Conservation (phyloP, 2,329 filamentous ascomycete species). For the Aureobasidium sp. region DNA sequence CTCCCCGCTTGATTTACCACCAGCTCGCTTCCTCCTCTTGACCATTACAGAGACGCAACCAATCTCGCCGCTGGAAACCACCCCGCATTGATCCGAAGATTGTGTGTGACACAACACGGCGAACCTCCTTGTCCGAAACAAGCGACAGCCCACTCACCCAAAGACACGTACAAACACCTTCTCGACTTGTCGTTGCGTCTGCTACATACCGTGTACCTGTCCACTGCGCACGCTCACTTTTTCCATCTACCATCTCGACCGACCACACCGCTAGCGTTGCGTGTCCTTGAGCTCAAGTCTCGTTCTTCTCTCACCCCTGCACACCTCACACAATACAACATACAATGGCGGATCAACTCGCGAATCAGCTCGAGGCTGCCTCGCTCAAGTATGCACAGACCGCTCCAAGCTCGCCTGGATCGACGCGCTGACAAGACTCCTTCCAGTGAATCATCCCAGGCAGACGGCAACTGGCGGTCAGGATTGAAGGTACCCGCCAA, state of each 20-base stretch:
- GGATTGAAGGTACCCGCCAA: constrained; percentile 64
- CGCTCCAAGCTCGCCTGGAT: constrained; percentile 10
- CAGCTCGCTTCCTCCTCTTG: neutral
- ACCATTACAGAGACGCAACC: neutral
- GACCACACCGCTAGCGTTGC: neutral
- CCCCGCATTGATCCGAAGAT: constrained; percentile 5
- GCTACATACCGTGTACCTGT: neutral
- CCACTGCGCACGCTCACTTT: neutral
- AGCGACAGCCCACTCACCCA: constrained; percentile 9
- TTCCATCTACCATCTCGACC: neutral
- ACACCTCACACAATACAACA: neutral
- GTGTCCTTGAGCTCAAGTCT: constrained; percentile 3
- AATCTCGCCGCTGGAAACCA: neutral
- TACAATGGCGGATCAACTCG: constrained; percentile 45
- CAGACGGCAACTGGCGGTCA: constrained; percentile 65
- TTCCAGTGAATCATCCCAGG: constrained; percentile 27
- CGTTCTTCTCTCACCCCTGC: neutral
- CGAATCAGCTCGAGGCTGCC: constrained; percentile 51
- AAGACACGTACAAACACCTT: neutral
- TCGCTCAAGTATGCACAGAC: constrained; percentile 38
- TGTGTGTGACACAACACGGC: neutral
- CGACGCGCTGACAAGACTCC: constrained; percentile 16
- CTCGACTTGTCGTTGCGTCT: neutral
- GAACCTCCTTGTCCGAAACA: constrained; percentile 1
- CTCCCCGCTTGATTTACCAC: constrained; percentile 4